Evolutionary conservation across 2,329 filamentous ascomycete species (phyloP).

Genomic region (Chrysosporium queenslandicum): DNA sequence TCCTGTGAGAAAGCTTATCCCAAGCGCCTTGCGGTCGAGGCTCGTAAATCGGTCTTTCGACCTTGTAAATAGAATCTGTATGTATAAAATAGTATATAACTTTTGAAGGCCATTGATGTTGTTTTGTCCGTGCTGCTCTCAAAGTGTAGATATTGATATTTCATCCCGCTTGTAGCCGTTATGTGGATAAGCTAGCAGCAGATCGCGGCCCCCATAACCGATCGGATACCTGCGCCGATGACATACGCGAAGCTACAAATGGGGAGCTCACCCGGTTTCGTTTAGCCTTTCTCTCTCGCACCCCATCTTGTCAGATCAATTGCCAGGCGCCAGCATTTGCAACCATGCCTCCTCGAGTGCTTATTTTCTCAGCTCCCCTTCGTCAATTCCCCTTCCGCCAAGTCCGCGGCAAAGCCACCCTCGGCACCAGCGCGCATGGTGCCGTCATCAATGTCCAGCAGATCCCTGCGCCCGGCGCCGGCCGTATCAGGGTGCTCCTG

Average conservation of each 20-base stretch:
- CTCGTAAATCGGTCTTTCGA: background rate
- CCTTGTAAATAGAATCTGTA: background rate
- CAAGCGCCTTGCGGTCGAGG: no score
- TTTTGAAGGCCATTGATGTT: no score
- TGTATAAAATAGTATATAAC: background rate
- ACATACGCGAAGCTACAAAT: background rate
- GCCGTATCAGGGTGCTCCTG: slow-evolving; percentile 78
- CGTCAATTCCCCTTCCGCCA: slow-evolving; percentile 19
- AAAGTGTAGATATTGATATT: background rate
- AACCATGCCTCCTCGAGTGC: slow-evolving; percentile 27
- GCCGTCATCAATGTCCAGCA: slow-evolving; percentile 56
- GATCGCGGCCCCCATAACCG: slow-evolving; percentile 2
- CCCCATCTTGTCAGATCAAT: background rate
- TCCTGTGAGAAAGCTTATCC: background rate
- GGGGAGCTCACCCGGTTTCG: background rate
- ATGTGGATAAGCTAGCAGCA: background rate
- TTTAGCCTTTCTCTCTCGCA: background rate
- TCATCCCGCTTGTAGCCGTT: background rate
- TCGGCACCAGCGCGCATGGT: slow-evolving; percentile 28
- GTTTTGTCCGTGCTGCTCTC: background rate
- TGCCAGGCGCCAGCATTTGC: no score
- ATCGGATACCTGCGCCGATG: slow-evolving; percentile 9
- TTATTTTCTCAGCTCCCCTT: slow-evolving; percentile 20
- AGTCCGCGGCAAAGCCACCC: slow-evolving; percentile 25
- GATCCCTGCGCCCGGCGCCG: slow-evolving; percentile 65